phyloP scores from a whole-genome alignment of 345 rosid genomes.

The Passiflora organensis region DNA sequence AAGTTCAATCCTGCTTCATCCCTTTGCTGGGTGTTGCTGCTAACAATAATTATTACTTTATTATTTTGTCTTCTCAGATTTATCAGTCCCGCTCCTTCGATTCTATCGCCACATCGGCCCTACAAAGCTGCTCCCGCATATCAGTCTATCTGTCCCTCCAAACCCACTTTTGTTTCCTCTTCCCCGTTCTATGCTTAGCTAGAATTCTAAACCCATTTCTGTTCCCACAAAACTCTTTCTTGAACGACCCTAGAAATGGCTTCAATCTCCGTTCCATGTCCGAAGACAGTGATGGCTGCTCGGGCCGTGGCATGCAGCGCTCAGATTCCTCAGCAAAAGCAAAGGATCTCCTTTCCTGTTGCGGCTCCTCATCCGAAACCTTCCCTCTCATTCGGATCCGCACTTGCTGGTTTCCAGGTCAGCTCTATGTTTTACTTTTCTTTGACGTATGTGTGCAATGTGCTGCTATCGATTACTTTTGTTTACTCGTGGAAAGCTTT shows the following conservation, averaged over 20 bases:
- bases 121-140: constrained; percentile 1
- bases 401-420: constrained; percentile 43
- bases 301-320: constrained; percentile 38
- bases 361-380: constrained; percentile 9
- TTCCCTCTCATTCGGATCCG: constrained; percentile 23
- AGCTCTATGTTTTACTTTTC: neutral
- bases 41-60: neutral
- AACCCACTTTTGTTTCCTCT: neutral
- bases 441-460: neutral
- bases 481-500: neutral
- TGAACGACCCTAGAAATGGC: constrained; percentile 40
- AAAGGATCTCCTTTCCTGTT: constrained; percentile 26
- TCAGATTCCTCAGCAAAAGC: constrained; percentile 20
- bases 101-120: constrained; percentile 27
- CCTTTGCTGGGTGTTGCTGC: neutral
- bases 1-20: too few relatives aligned
- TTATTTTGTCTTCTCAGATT: constrained; percentile 14
- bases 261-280: constrained; percentile 52
- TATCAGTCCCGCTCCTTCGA: constrained; percentile 19
- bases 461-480: neutral
- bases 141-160: neutral
- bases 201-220: neutral
- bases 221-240: too few relatives aligned
- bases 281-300: constrained; percentile 48
- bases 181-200: neutral